Conservation (phyloP, 768 basidiomycete genomes). For the Candolleomyces efflorescens region DNA sequence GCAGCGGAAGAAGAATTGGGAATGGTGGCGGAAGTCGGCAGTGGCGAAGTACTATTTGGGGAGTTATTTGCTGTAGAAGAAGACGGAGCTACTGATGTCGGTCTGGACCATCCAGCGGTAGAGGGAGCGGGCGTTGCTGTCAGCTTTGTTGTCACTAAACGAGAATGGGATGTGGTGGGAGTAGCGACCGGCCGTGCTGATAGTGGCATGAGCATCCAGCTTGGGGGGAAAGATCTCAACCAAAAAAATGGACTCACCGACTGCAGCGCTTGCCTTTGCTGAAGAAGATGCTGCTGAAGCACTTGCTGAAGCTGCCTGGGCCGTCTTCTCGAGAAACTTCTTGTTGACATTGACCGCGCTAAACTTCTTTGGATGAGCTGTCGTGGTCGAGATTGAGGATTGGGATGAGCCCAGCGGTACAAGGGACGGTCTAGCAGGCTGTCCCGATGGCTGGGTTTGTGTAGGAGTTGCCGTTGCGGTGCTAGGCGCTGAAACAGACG, state of each 20-base stretch:
- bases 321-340: constrained; percentile 92
- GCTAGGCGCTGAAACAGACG: constrained; percentile 7
- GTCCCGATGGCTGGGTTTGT: constrained; percentile 9
- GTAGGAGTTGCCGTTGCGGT: constrained; percentile 8
- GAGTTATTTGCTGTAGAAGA: constrained; percentile 42
- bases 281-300: constrained; percentile 38
- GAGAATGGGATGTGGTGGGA: constrained; percentile 60
- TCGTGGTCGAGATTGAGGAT: constrained; percentile 27
- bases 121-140: constrained; percentile 60
- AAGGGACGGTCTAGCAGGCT: constrained; percentile 35
- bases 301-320: constrained; percentile 47
- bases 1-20: constrained; percentile 30
- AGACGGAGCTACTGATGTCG: constrained; percentile 62
- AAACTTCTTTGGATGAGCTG: constrained; percentile 77
- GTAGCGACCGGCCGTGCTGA: constrained; percentile 58
- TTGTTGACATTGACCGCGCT: constrained; percentile 91
- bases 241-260: constrained; percentile 39
- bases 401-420: constrained; percentile 41
- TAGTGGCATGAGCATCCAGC: constrained; percentile 10
- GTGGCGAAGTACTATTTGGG: constrained; percentile 40
- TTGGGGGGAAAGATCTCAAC: constrained; percentile 7
- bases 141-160: constrained; percentile 83
- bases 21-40: constrained; percentile 30
- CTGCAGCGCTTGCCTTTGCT: constrained; percentile 47
- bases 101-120: constrained; percentile 76